Conservation (phyloP, 805 yeast species). For the Metschnikowia cerradonensis region DNA sequence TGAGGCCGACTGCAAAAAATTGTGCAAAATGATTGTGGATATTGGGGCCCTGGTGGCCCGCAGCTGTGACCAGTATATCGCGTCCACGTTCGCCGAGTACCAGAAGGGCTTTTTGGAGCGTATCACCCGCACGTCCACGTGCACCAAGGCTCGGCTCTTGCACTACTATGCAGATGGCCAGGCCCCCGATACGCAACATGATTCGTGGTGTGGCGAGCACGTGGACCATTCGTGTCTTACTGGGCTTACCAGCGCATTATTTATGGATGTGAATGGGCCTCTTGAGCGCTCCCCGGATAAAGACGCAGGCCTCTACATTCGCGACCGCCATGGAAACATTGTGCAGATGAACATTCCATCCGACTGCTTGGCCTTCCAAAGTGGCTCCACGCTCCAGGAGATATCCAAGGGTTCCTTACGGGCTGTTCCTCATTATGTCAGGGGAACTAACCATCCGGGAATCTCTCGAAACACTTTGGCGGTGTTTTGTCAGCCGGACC, state of each 20-base stretch:
- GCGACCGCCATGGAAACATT: constrained; percentile 39
- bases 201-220: constrained; percentile 59
- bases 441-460: constrained; percentile 33
- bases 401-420: constrained; percentile 46
- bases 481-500: constrained; percentile 57
- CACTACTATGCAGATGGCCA: constrained; percentile 48
- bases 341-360: constrained; percentile 52
- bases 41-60: constrained; percentile 48
- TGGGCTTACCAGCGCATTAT: constrained; percentile 54
- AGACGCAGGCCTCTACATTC: constrained; percentile 48
- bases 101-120: constrained; percentile 36
- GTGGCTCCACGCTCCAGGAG: constrained; percentile 54
- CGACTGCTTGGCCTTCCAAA: constrained; percentile 57
- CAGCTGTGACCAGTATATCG: constrained; percentile 48
- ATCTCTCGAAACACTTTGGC: constrained; percentile 55
- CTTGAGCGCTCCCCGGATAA: constrained; percentile 35
- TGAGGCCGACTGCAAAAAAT: constrained; percentile 32
- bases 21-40: constrained; percentile 44
- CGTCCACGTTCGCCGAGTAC: constrained; percentile 24
- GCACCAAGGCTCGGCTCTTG: constrained; percentile 54
- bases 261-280: constrained; percentile 36
- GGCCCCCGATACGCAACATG: background rate
- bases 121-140: constrained; percentile 46
- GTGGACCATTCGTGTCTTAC: constrained; percentile 58
- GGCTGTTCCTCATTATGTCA: constrained; percentile 58